Evolutionary conservation across 2,329 filamentous ascomycete genomes (phyloP).

Genomic region (Fusarium succisae): DNA sequence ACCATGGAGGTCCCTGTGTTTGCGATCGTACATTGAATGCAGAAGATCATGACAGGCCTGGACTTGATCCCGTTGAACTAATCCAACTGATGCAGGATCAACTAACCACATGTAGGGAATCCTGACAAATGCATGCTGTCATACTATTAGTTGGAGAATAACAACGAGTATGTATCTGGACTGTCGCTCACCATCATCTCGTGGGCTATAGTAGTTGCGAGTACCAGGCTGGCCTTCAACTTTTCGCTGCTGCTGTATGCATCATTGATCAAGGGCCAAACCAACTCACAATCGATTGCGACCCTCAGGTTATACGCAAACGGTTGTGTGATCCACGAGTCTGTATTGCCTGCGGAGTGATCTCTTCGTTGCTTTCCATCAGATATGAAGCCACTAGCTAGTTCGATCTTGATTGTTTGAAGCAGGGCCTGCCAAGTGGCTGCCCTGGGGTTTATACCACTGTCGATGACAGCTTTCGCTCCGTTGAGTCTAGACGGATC

Average conservation of each 20-base stretch:
- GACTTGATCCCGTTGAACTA: slow-evolving; percentile 3
- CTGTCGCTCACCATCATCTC: slow-evolving; percentile 43
- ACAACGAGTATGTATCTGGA: not conserved
- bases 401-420: slow-evolving; percentile 2
- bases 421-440: not conserved
- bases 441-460: not conserved
- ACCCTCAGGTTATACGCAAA: not conserved
- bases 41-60: slow-evolving; percentile 18
- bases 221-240: slow-evolving; percentile 30
- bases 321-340: not conserved
- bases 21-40: not conserved
- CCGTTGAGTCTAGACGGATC: not conserved
- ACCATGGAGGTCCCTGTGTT: not conserved
- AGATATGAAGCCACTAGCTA: slow-evolving; percentile 24
- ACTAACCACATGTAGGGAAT: slow-evolving; percentile 24
- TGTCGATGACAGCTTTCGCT: slow-evolving; percentile 3
- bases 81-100: slow-evolving; percentile 24
- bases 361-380: not conserved
- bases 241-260: slow-evolving; percentile 41
- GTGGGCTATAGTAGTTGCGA: slow-evolving; percentile 40
- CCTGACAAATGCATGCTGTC: slow-evolving; percentile 31
- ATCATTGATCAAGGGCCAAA: slow-evolving; percentile 40
- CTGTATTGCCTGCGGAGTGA: not conserved
- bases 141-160: slow-evolving; percentile 1
- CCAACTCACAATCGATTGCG: slow-evolving; percentile 25